Evolutionary conservation across 2,329 filamentous ascomycete species (phyloP), one percentile per base, ranked within the genome.

Genomic region (Camptophora hylomeconis): DNA sequence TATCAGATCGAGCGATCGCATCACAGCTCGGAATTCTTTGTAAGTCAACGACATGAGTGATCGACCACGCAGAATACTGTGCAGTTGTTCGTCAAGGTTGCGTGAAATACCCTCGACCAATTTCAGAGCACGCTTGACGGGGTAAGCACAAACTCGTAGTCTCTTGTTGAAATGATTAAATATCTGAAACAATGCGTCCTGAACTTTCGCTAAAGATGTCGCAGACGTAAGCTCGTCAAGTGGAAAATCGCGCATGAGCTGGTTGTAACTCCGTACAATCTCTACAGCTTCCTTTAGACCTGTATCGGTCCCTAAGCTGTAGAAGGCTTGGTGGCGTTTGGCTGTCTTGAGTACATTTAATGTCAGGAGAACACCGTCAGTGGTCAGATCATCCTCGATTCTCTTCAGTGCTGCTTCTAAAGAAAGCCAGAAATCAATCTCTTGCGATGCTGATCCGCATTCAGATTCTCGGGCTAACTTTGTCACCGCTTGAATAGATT

Each of bases 401-500:
- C 79, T 79, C 52, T 94, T 86, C 39, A 99, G 58, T 4, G 86
- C 82, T 10, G 78, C 80, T 55, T 98, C 92, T 80, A 98, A 93
- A 2, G 84, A 92, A 28, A 98, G 57, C 89, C 89, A 99, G 50
- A 98, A 98, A 54, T 94, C 94, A 54, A 98, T 93, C 55, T 99
- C 89, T 53, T 95, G 89, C 32, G 82, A 87, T 17, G 89, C 89
- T 13, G 84, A 92, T 17, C 75, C 67, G 41, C 69, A 66, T 52
- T 76, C 51, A 7, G 32, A 30, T 45, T 98, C 89, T 47, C 84
- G 75, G 21, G 83, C 82, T 63, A 93, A 80, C 58, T 92, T 92
- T 20, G 89, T 98, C 44, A 94, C 92, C 26, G 79, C 78, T 53
- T 94, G 87, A 41, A 99, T 98, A 7, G 87, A 92, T 60, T 92